These are phyloP conservation scores for Mycena floridula DNA, from an alignment of 768 basidiomycete genomes.

Conservation along the genomic window DNA sequence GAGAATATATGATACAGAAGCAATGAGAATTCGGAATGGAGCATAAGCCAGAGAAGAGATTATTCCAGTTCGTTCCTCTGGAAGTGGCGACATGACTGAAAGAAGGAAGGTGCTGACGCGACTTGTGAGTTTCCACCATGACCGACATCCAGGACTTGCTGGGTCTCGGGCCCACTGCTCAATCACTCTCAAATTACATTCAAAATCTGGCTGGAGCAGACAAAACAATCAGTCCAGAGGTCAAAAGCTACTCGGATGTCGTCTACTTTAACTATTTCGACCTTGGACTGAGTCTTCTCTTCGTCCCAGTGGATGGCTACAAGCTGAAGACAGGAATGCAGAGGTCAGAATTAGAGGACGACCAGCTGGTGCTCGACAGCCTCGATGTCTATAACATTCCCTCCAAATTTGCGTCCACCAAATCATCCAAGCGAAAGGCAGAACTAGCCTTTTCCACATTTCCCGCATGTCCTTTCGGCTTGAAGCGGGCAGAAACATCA, in stretches of 20 bases:
- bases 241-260: conserved; percentile 77
- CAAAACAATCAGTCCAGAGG: conserved; percentile 38
- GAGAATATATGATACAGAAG: conserved; percentile 17
- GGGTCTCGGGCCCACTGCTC: conserved; percentile 45
- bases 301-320: conserved; percentile 60
- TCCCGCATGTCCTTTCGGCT: conserved; percentile 45
- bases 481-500: conserved; percentile 33
- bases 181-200: conserved; percentile 37
- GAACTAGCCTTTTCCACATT: conserved; percentile 53
- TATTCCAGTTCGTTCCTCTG: too few relatives aligned
- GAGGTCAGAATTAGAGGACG: conserved; percentile 42
- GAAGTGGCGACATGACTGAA: too few relatives aligned
- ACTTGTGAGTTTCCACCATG: too few relatives aligned
- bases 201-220: conserved; percentile 23
- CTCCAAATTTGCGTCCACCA: conserved; percentile 21
- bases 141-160: conserved; percentile 30
- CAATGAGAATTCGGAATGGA: conserved; percentile 12
- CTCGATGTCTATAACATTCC: conserved; percentile 78
- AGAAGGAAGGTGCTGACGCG: neutral
- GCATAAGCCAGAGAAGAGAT: too few relatives aligned
- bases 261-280: conserved; percentile 82
- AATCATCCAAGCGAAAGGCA: conserved; percentile 34
- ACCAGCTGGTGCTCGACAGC: conserved; percentile 53
- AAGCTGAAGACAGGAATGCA: conserved; percentile 42
- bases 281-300: conserved; percentile 80